Base-by-base conservation (phyloP, 176 grass and related monocot species). In the Carex scoparia region DNA sequence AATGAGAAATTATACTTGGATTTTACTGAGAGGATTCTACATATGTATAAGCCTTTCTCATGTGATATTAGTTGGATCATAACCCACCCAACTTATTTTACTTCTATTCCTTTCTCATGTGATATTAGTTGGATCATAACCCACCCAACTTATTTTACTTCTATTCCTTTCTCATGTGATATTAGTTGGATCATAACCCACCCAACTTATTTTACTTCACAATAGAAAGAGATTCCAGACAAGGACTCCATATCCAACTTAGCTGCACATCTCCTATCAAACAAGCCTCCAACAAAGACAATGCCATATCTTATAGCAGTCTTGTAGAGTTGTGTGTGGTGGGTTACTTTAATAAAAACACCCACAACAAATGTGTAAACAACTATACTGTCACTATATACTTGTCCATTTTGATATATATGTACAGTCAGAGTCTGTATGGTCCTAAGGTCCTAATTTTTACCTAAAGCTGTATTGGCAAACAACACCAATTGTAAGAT, bases 221-320 rank as follows among this genome's bases (percentile, higher is more conserved):
- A 46, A 46, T 46, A 86, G 84, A 90, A 94, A 84, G 76, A 88
- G 88, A 86, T 90, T 90, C 80, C 67, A 80, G 90, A 88, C 57
- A 90, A 78, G 65, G 79, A 94, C 53, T 89, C 48, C 1, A 82
- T 86, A 90, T 85, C 84, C 85, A 66, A 63, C 35, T 65, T 44
- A 66, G 58, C 80, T 83, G 44, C 80, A 2, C 74, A 79, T 78
- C 28, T 78, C 73, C 73, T 78, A 32, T 78, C 73, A 78, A 33
- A 14, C 86, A 91, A 91, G 65, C 38, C 58, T 87, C 85, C 35
- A 79, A 84, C 84, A 82, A 79, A 90, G 64, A 86, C 66, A 88
- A 91, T 85, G 81, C 63, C 81, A 85, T 33, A 81, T 86, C 40
- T 53, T 90, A 62, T 69, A 58, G 61, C 79, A 44, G 55, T 83